These are phyloP conservation scores for Phlyctochytrium bullatum DNA, from an alignment of 192 early-diverging fungal species.

Conservation along the genomic window DNA sequence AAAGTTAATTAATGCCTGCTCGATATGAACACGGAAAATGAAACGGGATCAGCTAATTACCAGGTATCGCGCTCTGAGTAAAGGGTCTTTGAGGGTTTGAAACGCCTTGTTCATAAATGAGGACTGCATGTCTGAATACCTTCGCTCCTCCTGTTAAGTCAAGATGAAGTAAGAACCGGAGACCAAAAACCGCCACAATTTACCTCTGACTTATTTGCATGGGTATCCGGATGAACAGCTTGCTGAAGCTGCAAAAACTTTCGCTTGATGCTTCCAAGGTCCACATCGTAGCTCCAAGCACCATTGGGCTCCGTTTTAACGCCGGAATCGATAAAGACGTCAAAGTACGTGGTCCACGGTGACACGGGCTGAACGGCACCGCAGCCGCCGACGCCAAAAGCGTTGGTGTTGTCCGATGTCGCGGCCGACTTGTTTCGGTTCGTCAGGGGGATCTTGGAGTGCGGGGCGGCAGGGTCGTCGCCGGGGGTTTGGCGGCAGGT, in stretches of 20 bases:
- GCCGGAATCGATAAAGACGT: conserved; percentile 8
- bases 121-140: conserved; percentile 68
- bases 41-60: conserved; percentile 10
- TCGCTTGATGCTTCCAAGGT: conserved; percentile 54
- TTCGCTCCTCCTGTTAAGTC: conserved; percentile 54
- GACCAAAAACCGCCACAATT: conserved; percentile 1
- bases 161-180: conserved; percentile 4
- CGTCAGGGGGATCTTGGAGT: neutral
- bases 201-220: conserved; percentile 58
- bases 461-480: neutral
- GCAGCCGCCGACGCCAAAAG: no score
- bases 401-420: no score
- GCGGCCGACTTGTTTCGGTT: neutral
- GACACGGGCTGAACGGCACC: conserved; percentile 19
- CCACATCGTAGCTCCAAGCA: conserved; percentile 58
- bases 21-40: neutral
- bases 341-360: conserved; percentile 17
- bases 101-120: conserved; percentile 87
- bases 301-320: neutral
- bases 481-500: conserved; percentile 2
- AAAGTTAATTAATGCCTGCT: neutral
- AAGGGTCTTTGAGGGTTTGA: conserved; percentile 71
- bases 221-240: conserved; percentile 83
- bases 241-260: conserved; percentile 78
- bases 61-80: conserved; percentile 79